These are phyloP conservation scores for Curvularia sp. DNA, from an alignment of 2,329 filamentous ascomycete genomes.

Conservation along the genomic window DNA sequence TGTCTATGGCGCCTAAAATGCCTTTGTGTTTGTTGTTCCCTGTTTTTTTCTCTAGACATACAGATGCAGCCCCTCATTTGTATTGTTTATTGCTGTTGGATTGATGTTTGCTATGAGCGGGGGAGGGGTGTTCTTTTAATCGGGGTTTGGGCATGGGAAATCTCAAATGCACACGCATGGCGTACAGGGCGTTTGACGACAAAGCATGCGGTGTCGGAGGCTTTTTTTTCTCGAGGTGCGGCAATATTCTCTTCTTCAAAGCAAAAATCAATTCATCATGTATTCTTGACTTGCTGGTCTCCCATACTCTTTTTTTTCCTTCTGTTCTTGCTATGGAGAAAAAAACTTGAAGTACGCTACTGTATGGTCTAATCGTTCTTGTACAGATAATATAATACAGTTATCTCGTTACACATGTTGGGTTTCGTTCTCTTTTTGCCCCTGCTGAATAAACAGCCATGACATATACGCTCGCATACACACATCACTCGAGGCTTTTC, in stretches of 20 bases:
- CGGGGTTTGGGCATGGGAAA: not conserved
- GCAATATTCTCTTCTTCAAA: not conserved
- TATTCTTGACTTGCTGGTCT: not conserved
- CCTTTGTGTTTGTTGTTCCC: not conserved
- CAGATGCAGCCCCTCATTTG: not conserved
- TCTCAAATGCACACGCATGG: constrained; percentile 17
- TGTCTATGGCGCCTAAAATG: constrained; percentile 6
- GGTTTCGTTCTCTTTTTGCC: not conserved
- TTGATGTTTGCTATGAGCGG: not conserved
- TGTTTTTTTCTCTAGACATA: not conserved
- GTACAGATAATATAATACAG: not conserved
- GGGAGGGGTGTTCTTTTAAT: not conserved
- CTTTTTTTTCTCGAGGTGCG: not conserved
- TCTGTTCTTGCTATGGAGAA: not conserved
- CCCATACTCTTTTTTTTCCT: not conserved
- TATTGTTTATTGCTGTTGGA: not conserved
- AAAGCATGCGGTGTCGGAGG: constrained; percentile 6
- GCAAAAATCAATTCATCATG: not conserved
- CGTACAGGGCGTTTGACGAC: constrained; percentile 9
- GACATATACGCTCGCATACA: not conserved
- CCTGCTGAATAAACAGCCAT: not conserved
- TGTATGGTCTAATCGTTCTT: not conserved
- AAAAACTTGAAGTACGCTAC: not conserved
- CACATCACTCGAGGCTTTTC: not conserved
- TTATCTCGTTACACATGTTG: not conserved